These are phyloP conservation scores for Potentilla sterilis DNA, from an alignment of 306 rosid genomes.

Conservation along the genomic window DNA sequence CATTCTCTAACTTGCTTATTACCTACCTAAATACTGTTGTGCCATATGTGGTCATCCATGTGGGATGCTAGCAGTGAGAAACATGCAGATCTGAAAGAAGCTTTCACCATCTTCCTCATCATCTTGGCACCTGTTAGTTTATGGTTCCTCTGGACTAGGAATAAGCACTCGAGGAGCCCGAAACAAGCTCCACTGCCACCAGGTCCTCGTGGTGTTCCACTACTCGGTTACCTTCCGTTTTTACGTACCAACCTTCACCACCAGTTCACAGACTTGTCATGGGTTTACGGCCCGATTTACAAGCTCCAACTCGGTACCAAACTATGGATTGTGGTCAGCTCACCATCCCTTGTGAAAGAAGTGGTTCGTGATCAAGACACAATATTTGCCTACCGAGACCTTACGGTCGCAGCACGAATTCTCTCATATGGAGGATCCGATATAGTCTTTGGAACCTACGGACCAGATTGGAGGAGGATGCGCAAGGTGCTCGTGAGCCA, in stretches of 20 bases:
- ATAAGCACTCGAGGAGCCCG: not conserved
- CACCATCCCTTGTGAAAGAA: conserved; percentile 24
- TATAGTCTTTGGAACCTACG: conserved; percentile 22
- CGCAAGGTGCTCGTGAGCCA: conserved; percentile 30
- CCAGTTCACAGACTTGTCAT: conserved; percentile 24
- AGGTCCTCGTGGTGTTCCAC: conserved; percentile 34
- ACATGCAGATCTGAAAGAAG: not conserved
- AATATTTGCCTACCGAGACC: conserved; percentile 29
- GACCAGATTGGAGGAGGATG: conserved; percentile 28
- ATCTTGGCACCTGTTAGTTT: not conserved
- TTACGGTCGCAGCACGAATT: not conserved
- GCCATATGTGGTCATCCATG: not conserved
- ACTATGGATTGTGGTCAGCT: conserved; percentile 21
- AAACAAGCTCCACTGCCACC: conserved; percentile 23
- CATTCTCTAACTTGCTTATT: not conserved
- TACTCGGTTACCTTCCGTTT: conserved; percentile 37
- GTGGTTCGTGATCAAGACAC: conserved; percentile 36
- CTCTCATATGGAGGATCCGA: conserved; percentile 14
- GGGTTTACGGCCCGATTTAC: conserved; percentile 32
- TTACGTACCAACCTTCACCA: conserved; percentile 26
- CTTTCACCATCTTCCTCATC: not conserved
- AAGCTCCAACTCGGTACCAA: conserved; percentile 30
- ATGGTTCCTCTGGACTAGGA: not conserved
- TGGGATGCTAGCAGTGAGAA: not conserved
- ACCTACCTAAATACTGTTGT: not conserved